A percentile compares a stretch with the other conserved stretches of the same genome.
Evolutionary conservation across 2,329 filamentous ascomycete species (phyloP).

Genomic region (Claviceps arundinis): DNA sequence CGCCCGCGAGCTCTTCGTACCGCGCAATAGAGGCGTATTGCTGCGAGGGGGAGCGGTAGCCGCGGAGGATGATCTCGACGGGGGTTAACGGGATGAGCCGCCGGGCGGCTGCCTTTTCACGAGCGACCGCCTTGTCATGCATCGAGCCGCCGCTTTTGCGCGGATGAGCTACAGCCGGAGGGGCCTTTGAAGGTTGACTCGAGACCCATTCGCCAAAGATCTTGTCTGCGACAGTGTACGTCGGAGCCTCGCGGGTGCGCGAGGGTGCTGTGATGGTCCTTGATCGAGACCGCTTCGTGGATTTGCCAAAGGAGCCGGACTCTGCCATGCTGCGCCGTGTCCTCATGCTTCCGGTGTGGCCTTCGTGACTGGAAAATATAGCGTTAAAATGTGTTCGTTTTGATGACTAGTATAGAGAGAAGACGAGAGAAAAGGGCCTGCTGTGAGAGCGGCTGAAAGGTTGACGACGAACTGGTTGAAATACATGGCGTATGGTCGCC

Average conservation of each 20-base stretch:
- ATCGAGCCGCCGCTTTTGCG: slow-evolving; percentile 24
- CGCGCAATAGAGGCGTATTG: slow-evolving; percentile 81
- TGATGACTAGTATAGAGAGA: not conserved
- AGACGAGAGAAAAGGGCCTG: not conserved
- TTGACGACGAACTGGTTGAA: slow-evolving; percentile 41
- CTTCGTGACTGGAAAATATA: slow-evolving; percentile 32
- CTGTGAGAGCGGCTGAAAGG: not conserved
- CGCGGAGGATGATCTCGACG: slow-evolving; percentile 72
- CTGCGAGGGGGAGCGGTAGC: slow-evolving; percentile 52
- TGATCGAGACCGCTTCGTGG: slow-evolving; percentile 49
- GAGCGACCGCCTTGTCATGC: slow-evolving; percentile 26
- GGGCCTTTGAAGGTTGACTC: slow-evolving; percentile 27
- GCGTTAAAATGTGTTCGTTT: no score
- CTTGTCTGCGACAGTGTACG: slow-evolving; percentile 46
- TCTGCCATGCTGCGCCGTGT: slow-evolving; percentile 42
- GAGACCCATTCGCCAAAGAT: slow-evolving; percentile 47
- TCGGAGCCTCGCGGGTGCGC: slow-evolving; percentile 46
- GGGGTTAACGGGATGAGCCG: slow-evolving; percentile 28
- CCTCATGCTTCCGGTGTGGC: slow-evolving; percentile 32
- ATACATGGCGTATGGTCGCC: slow-evolving; percentile 53
- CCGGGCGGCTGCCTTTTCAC: slow-evolving; percentile 9
- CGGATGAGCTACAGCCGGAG: slow-evolving; percentile 13
- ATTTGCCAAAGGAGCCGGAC: slow-evolving; percentile 53
- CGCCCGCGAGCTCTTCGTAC: slow-evolving; percentile 75
- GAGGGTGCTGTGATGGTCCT: slow-evolving; percentile 47